phyloP scores from a whole-genome alignment of 208 protist species.

The Porcisia hertigi region DNA sequence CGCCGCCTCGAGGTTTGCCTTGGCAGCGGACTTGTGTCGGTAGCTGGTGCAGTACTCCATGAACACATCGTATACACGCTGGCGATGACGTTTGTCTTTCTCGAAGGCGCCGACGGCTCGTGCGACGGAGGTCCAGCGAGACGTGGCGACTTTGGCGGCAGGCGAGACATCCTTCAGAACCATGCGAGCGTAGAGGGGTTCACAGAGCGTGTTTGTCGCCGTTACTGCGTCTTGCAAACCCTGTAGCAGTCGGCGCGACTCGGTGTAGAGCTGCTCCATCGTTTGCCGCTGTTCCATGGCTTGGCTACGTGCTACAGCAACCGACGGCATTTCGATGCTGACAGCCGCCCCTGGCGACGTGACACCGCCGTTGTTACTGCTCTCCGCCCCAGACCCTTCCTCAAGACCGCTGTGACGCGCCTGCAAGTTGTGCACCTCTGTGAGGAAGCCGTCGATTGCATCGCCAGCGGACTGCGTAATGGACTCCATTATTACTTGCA shows the following conservation, averaged over 20 bases:
- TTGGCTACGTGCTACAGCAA: slow-evolving; percentile 38
- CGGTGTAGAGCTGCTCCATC: slow-evolving; percentile 54
- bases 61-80: slow-evolving; percentile 82
- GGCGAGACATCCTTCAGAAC: slow-evolving; percentile 50
- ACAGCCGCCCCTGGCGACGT: neutral
- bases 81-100: slow-evolving; percentile 65
- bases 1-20: neutral
- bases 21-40: slow-evolving; percentile 17
- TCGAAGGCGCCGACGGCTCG: slow-evolving; percentile 70
- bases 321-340: slow-evolving; percentile 41
- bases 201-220: slow-evolving; percentile 61
- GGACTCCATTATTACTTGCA: slow-evolving; percentile 74
- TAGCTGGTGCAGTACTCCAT: slow-evolving; percentile 66
- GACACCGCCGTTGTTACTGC: neutral
- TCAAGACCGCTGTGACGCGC: slow-evolving; percentile 13
- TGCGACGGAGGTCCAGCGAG: slow-evolving; percentile 71
- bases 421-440: slow-evolving; percentile 36
- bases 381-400: neutral
- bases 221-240: slow-evolving; percentile 43
- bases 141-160: slow-evolving; percentile 62
- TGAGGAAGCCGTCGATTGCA: slow-evolving; percentile 62
- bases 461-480: slow-evolving; percentile 51
- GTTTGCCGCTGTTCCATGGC: slow-evolving; percentile 48
- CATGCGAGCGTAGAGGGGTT: slow-evolving; percentile 70
- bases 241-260: slow-evolving; percentile 62